A percentile compares a stretch with the other conserved stretches of the same genome.
Conservation (phyloP, 352 stramenopile species). For the Peronospora destructor region DNA sequence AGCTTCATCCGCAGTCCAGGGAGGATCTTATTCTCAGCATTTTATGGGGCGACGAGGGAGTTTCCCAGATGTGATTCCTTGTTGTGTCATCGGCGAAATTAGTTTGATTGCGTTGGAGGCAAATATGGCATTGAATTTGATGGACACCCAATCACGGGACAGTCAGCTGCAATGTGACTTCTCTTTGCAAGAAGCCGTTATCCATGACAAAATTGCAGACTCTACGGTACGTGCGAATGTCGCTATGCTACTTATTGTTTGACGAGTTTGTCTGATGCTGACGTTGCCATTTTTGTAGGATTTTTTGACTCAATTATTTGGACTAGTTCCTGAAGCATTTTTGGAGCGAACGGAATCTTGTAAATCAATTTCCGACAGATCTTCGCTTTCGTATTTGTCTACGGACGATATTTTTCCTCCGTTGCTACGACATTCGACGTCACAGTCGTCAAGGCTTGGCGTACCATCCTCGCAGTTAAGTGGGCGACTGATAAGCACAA, state of each 20-base stretch:
- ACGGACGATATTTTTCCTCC: constrained; percentile 15
- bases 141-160: constrained; percentile 1
- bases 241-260: constrained; percentile 2
- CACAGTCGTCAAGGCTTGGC: constrained; percentile 19
- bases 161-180: constrained; percentile 33
- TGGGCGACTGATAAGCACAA: constrained; percentile 19
- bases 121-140: constrained; percentile 17
- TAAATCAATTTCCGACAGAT: constrained; percentile 22
- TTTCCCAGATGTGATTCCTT: constrained; percentile 27
- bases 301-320: constrained; percentile 35
- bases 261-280: constrained; percentile 4
- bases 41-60: constrained; percentile 28
- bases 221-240: constrained; percentile 27
- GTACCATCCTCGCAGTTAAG: constrained; percentile 26
- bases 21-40: constrained; percentile 25
- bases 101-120: constrained; percentile 21
- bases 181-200: constrained; percentile 33
- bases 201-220: constrained; percentile 45
- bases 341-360: constrained; percentile 21
- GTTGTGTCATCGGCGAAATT: constrained; percentile 37
- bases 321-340: constrained; percentile 24
- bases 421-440: constrained; percentile 12
- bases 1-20: constrained; percentile 19
- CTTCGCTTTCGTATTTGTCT: constrained; percentile 26
- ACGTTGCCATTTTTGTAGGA: constrained; percentile 24